Conservation (phyloP, 139 green algal genomes). For the Chlamydomonas incerta region DNA sequence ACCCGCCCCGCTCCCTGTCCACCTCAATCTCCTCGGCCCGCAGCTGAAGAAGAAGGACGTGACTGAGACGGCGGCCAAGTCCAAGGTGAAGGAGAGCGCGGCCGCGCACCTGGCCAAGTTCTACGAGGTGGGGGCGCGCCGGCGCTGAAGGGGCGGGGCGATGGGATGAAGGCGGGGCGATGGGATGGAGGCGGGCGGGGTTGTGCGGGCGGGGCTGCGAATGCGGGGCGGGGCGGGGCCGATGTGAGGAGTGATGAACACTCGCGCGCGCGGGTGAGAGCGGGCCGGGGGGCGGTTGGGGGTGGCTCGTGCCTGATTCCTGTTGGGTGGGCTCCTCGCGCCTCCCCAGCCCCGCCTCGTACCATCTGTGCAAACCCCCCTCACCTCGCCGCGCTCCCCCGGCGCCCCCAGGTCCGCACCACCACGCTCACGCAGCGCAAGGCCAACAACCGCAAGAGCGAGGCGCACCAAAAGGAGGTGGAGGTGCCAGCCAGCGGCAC, state of each 20-base stretch:
- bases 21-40: background rate
- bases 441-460: slow-evolving; percentile 39
- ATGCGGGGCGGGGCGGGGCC: too few relatives aligned
- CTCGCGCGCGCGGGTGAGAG: too few relatives aligned
- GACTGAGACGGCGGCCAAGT: slow-evolving; percentile 3
- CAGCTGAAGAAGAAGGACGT: slow-evolving; percentile 43
- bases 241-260: too few relatives aligned
- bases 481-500: slow-evolving; percentile 38
- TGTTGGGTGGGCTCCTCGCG: too few relatives aligned
- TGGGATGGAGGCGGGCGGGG: too few relatives aligned
- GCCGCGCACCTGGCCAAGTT: slow-evolving; percentile 16
- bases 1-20: background rate
- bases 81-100: background rate
- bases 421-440: slow-evolving; percentile 36
- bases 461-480: slow-evolving; percentile 27
- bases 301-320: too few relatives aligned
- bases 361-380: background rate
- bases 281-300: too few relatives aligned
- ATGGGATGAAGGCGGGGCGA: background rate
- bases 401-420: slow-evolving; percentile 25
- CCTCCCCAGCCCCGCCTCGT: too few relatives aligned
- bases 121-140: slow-evolving; percentile 22
- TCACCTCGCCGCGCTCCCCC: background rate
- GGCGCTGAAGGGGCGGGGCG: background rate
- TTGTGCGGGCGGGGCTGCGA: too few relatives aligned